Evolutionary conservation across 208 protist genomes (phyloP).

Genomic region (Acanthamoeba sp.): DNA sequence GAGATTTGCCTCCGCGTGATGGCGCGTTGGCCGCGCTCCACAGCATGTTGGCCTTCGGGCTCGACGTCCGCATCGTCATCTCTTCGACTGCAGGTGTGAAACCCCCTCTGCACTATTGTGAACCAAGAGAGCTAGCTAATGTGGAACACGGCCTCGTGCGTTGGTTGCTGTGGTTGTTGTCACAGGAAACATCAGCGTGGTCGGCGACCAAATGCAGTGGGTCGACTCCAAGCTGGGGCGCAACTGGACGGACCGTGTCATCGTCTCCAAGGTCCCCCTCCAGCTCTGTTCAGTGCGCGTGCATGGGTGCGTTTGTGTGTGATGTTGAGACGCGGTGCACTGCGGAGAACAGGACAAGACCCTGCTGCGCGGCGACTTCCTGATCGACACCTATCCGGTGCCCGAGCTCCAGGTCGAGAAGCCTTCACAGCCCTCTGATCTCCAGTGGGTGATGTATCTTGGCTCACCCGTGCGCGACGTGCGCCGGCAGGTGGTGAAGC

Average conservation of each 20-base stretch:
- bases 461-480: no score
- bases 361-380: not conserved
- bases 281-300: not conserved
- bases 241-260: slow-evolving; percentile 9
- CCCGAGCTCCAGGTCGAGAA: not conserved
- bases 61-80: not conserved
- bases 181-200: not conserved
- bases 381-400: not conserved
- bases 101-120: not conserved
- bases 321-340: not conserved
- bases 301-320: not conserved
- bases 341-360: not conserved
- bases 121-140: not conserved
- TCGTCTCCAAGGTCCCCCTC: not conserved
- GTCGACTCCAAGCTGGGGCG: not conserved
- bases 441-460: no score
- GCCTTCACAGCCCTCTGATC: not conserved
- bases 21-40: slow-evolving; percentile 1
- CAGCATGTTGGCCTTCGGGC: slow-evolving; percentile 20
- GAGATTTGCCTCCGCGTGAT: not conserved
- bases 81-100: not conserved
- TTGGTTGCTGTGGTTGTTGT: no score
- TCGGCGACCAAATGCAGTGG: slow-evolving; percentile 11
- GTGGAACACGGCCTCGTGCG: no score
- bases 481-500: not conserved